These are phyloP conservation scores for Omphalotus guepiniiformis DNA, from an alignment of 768 basidiomycete genomes.

Conservation along the genomic window DNA sequence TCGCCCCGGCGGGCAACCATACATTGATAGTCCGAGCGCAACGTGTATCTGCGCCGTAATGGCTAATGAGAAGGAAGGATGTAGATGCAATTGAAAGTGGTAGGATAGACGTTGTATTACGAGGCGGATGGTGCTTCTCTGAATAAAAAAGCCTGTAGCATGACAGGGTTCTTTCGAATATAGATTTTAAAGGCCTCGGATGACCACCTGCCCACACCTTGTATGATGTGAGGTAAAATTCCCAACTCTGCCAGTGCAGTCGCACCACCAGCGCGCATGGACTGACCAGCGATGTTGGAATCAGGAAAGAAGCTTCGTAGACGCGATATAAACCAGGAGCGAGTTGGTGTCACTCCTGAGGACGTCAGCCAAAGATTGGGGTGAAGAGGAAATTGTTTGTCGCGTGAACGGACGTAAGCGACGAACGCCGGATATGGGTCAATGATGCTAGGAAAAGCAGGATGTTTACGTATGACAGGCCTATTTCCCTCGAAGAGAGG, in stretches of 20 bases:
- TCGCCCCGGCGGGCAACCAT: too few relatives aligned
- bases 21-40: too few relatives aligned
- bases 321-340: conserved; percentile 5
- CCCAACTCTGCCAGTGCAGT: conserved; percentile 27
- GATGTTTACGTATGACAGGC: conserved; percentile 6
- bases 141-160: background rate
- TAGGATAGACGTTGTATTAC: too few relatives aligned
- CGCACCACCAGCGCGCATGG: conserved; percentile 30
- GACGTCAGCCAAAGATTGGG: conserved; percentile 9
- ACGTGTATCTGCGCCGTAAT: too few relatives aligned
- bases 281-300: conserved; percentile 21
- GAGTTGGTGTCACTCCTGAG: conserved; percentile 1
- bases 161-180: conserved; percentile 29
- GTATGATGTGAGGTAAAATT: conserved; percentile 22
- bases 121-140: too few relatives aligned
- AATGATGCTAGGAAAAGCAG: background rate
- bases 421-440: background rate
- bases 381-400: conserved; percentile 3
- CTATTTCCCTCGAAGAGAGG: conserved; percentile 15
- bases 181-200: conserved; percentile 29
- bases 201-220: conserved; percentile 29
- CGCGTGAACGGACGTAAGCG: conserved; percentile 1
- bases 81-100: too few relatives aligned
- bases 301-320: conserved; percentile 9
- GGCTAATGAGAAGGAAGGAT: too few relatives aligned